These are phyloP conservation scores for Hypoxylon fragiforme DNA, from an alignment of 495 filamentous ascomycete species.

Conservation along the genomic window DNA sequence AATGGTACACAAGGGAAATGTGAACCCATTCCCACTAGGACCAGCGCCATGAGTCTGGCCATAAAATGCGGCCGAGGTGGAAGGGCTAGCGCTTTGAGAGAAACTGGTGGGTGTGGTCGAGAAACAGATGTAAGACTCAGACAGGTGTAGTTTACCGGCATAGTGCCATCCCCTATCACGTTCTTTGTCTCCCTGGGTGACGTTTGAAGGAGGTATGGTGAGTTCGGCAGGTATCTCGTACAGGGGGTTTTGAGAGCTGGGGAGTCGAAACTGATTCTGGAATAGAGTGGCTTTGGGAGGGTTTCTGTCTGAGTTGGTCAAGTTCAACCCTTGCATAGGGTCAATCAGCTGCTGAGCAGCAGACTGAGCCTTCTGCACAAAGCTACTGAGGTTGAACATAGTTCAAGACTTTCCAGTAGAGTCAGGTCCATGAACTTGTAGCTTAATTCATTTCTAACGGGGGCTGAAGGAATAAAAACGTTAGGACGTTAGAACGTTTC, in stretches of 20 bases:
- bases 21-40: constrained; percentile 96
- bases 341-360: constrained; percentile 83
- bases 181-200: constrained; percentile 62
- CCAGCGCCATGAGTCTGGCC: constrained; percentile 88
- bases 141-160: constrained; percentile 89
- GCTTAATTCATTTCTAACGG: constrained; percentile 37
- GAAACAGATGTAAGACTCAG: constrained; percentile 93
- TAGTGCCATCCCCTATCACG: constrained; percentile 79
- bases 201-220: constrained; percentile 70
- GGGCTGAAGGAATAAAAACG: constrained; percentile 1
- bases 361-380: constrained; percentile 84
- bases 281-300: constrained; percentile 92
- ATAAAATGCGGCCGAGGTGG: constrained; percentile 75
- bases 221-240: constrained; percentile 97
- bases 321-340: constrained; percentile 68
- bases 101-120: constrained; percentile 92
- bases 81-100: constrained; percentile 71
- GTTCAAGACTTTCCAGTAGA: constrained; percentile 33
- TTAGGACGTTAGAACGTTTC: not conserved
- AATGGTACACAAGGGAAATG: constrained; percentile 88
- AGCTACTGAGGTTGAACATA: constrained; percentile 77
- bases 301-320: constrained; percentile 69
- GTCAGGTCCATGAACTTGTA: constrained; percentile 33
- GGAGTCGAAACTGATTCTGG: constrained; percentile 93
- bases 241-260: constrained; percentile 84